Base-by-base conservation (phyloP, 495 filamentous ascomycete genomes). In the Penicillium steckii region DNA sequence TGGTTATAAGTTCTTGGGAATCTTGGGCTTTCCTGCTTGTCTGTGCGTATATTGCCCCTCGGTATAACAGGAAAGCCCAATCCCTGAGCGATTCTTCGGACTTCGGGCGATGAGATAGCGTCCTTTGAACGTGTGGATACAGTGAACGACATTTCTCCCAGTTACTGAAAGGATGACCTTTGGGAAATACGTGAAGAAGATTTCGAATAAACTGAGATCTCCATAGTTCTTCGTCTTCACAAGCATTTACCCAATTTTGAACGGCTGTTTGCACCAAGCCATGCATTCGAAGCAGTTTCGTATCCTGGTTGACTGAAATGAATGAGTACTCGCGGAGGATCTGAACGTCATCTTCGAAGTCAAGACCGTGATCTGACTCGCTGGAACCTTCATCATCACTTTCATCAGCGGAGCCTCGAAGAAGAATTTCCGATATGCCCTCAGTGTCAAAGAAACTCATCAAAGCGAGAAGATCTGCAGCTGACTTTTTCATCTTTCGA, bases 151-250 rank as follows among this genome's bases (percentile, higher is more conserved):
- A 58, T 8, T 19, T 15, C 18, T 37, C 41, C 50, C 32, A 46
- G 15, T 53, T 42, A 10, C 47, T 46, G 18, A 46, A 44, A n/a
- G n/a, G n/a, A 1, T 48, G 0, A 2, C 48, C 48, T 8, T 0
- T 37, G 3, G 55, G 55, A 23, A 53, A 50, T 12, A 21, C 9
- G 3, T 38, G 4, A 50, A 45, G 13, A 50, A 50, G 17, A 18
- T 18, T 4, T 33, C 1, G 24, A 30, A 23, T 7, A 52, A 9
- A n/a, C 15, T 49, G 8, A 17, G 48, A 37, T 22, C 33, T 48
- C 38, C 48, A 53, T 35, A 61, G 59, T 56, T 80, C 71, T 17
- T 62, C 43, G 43, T 77, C 22, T n/a, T 49, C 59, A 24, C 70
- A 24, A 2, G 48, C 47, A 43, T 53, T 50, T 5, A 50, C 13